Conservation (phyloP, 73 alveolate species). For the Stentor coeruleus region DNA sequence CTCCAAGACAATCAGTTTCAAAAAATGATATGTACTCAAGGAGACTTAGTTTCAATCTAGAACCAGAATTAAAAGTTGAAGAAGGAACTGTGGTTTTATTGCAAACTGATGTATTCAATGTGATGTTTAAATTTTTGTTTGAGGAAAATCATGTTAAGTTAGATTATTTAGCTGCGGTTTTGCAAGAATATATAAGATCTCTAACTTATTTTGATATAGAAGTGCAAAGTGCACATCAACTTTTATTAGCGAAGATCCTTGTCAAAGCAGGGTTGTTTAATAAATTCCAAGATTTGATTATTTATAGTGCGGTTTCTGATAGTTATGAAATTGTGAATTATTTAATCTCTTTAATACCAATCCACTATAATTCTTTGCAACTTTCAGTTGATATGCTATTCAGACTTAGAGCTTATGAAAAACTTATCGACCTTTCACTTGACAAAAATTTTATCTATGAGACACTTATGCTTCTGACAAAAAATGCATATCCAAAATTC, state of each 20-base stretch:
- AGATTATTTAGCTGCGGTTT: not conserved
- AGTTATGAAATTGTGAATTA: not conserved
- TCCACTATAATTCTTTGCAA: not conserved
- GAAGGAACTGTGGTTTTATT: not conserved
- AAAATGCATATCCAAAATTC: not conserved
- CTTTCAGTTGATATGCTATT: conserved; percentile 14
- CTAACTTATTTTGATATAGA: not conserved
- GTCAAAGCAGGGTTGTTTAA: not conserved
- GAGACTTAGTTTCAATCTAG: not conserved
- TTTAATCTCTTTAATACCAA: not conserved
- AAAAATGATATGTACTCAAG: not conserved
- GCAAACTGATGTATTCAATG: not conserved
- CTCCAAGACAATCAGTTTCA: not conserved
- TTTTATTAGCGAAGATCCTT: not conserved
- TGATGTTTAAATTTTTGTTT: not conserved
- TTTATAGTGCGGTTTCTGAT: not conserved
- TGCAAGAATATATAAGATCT: not conserved
- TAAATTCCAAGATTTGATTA: not conserved
- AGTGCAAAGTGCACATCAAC: not conserved
- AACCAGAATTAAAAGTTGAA: conserved; percentile 4
- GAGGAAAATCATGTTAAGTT: not conserved
- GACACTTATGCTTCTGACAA: not conserved
- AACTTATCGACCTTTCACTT: not conserved
- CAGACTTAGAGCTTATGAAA: conserved; percentile 5
- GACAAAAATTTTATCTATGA: not conserved